A percentile compares a stretch with the other conserved stretches of the same genome.
phyloP scores from a whole-genome alignment of 352 stramenopile genomes.

The Thalassiosira mediterranea region DNA sequence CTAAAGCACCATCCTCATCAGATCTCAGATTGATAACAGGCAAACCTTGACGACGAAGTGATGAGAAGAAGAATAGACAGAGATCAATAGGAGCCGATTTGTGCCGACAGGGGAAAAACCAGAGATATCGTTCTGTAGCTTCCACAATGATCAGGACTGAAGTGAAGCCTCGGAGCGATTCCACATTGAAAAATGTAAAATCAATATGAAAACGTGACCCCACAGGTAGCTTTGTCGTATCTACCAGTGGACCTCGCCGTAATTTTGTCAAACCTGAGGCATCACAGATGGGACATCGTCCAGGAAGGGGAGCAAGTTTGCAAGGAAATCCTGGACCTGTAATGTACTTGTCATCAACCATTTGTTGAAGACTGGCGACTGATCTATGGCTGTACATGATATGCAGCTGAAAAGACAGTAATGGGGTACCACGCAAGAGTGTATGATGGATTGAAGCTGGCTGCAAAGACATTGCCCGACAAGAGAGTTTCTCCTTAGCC shows the following conservation, averaged over 20 bases:
- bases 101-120: slow-evolving; percentile 23
- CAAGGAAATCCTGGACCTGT: background rate
- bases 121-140: slow-evolving; percentile 19
- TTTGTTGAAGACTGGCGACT: background rate
- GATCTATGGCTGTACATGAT: slow-evolving; percentile 14
- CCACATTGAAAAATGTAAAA: slow-evolving; percentile 22
- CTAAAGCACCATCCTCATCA: slow-evolving; percentile 27
- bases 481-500: background rate
- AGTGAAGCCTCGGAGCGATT: slow-evolving; percentile 18
- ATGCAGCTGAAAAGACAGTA: slow-evolving; percentile 1
- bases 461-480: background rate
- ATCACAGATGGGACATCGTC: slow-evolving; percentile 14
- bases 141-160: slow-evolving; percentile 30
- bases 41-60: slow-evolving; percentile 8
- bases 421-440: background rate
- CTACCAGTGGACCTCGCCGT: slow-evolving; percentile 4
- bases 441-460: background rate
- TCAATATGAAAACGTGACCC: slow-evolving; percentile 28
- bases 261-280: slow-evolving; percentile 3
- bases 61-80: slow-evolving; percentile 21
- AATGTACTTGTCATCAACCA: slow-evolving; percentile 2
- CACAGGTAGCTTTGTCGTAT: slow-evolving; percentile 27
- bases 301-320: slow-evolving; percentile 11
- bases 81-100: slow-evolving; percentile 27
- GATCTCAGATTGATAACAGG: background rate